Evolutionary conservation across 305 asterid genomes (phyloP), one percentile per base, ranked within the genome.

Genomic region (Vinca major): DNA sequence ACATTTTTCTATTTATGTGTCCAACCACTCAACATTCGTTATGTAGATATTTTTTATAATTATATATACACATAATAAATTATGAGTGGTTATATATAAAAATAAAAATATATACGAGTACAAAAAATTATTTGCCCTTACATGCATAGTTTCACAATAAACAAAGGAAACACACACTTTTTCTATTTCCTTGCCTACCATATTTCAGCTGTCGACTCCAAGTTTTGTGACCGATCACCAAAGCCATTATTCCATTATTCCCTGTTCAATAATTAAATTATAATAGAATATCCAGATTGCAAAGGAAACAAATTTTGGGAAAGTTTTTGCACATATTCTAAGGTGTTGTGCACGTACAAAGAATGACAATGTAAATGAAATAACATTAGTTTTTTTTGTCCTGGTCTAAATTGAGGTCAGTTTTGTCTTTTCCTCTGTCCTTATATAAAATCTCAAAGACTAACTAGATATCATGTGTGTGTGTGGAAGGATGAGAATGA

Each of bases 361-460:
- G 58, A 73, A 63, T 67, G 56, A 50, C 69, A 51, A 40, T 57
- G 45, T 51, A 41, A 68, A 52, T 74, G 66, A 67, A 47, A 19
- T n/a, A 51, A 73, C 55, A 58, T 48, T 8, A 40, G 33, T 26
- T 26, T 26, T 26, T 26, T 50, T 68, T 68, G 69, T 74, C 69
- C 12, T 37, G 36, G 58, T 37, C 39, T 60, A 65, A 71, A 13
- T 74, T 4, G 77, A 73, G 75, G 80, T 49, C 68, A 41, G 71
- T 57, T 67, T 78, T 80, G 83, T 84, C 85, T 68, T 82, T 73
- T 73, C 26, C 49, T 57, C 26, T 84, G 91, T 41, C 8, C 8
- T 41, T 41, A 62, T 52, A 66, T 39, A 16, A 68, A 78, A 17
- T 68, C 54, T 61, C 37, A 71, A 63, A 49, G 69, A 65, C 50